Percentiles rank a stretch among this genome's conserved stretches.
These are phyloP conservation scores for Pachyrhizus erosus DNA, from an alignment of 306 rosid species.

Conservation along the genomic window DNA sequence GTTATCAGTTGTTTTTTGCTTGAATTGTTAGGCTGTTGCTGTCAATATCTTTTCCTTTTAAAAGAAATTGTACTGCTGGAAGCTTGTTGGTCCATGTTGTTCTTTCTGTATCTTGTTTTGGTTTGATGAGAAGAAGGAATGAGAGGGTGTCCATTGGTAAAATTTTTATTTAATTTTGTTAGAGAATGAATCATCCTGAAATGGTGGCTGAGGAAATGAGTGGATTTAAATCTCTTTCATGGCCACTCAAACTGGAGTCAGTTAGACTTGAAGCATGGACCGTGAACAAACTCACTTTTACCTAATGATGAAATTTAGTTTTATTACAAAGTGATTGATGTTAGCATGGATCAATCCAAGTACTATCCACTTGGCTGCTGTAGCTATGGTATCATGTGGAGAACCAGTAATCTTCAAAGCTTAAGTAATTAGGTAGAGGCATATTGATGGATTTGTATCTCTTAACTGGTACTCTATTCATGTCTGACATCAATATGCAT, in stretches of 20 bases:
- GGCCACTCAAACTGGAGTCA: background rate
- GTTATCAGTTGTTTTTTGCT: background rate
- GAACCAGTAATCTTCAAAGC: conserved; percentile 3
- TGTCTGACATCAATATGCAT: background rate
- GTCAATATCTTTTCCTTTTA: background rate
- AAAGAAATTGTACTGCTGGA: background rate
- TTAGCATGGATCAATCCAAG: background rate
- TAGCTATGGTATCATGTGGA: background rate
- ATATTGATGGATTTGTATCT: background rate
- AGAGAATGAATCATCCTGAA: background rate
- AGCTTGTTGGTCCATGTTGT: background rate
- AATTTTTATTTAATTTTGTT: background rate
- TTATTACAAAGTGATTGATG: background rate
- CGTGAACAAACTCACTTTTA: background rate
- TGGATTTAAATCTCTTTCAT: background rate
- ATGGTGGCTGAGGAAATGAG: background rate
- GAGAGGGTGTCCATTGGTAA: background rate
- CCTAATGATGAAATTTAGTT: background rate
- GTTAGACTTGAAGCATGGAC: background rate
- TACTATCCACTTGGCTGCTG: background rate
- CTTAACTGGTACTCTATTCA: background rate
- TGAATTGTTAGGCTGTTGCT: background rate
- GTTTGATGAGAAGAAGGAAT: background rate
- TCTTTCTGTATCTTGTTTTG: conserved; percentile 21
- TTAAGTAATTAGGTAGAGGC: background rate